A percentile compares a stretch with the other conserved stretches of the same genome.
Evolutionary conservation across 1,284 basidiomycete genomes (phyloP).

Genomic region (Leccinum fuscescens): DNA sequence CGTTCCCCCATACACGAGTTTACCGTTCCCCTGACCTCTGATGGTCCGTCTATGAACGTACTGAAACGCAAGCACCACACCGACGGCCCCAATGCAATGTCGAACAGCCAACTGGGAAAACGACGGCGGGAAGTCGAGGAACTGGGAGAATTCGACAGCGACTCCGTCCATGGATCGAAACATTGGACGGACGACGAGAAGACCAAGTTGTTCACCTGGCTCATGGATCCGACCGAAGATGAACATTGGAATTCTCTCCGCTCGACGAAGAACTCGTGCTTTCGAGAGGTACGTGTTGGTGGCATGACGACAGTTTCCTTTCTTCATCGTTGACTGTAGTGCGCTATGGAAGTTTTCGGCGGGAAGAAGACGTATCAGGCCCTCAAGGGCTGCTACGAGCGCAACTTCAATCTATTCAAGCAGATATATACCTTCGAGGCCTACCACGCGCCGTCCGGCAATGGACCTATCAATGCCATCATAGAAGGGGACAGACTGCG

Average conservation of each 20-base stretch:
- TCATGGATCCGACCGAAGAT: conserved; percentile 66
- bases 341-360: conserved; percentile 63
- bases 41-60: conserved; percentile 20
- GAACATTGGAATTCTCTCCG: conserved; percentile 72
- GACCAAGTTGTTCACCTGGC: conserved; percentile 67
- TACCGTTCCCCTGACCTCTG: conserved; percentile 30
- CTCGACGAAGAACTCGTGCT: conserved; percentile 74
- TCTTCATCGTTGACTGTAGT: conserved; percentile 40
- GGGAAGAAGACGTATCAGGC: conserved; percentile 77
- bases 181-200: conserved; percentile 82
- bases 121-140: conserved; percentile 48
- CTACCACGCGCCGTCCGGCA: conserved; percentile 45
- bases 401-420: conserved; percentile 76
- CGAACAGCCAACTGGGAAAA: conserved; percentile 40
- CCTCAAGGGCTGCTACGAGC: conserved; percentile 76
- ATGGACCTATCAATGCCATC: conserved; percentile 38
- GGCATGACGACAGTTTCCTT: not conserved
- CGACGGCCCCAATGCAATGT: conserved; percentile 38
- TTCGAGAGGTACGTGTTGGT: conserved; percentile 57
- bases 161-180: conserved; percentile 61
- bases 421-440: conserved; percentile 70
- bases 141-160: conserved; percentile 47
- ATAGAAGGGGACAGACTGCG: conserved; percentile 59
- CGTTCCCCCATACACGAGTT: conserved; percentile 37
- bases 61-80: conserved; percentile 51